Conservation (phyloP, 768 basidiomycete species). For the Pleurotus citrinopileatus region DNA sequence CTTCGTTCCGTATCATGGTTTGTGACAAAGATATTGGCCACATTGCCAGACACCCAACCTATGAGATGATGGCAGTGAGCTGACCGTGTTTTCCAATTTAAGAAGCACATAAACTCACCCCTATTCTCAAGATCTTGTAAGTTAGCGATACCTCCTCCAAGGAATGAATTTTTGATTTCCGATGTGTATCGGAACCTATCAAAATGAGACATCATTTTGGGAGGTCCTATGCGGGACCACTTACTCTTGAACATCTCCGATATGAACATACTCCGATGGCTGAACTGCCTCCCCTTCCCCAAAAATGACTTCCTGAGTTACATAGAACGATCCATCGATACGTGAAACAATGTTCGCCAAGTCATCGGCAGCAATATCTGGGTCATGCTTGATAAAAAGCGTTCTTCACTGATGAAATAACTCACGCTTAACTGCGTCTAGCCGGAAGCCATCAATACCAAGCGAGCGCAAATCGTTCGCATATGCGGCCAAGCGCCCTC, state of each 20-base stretch:
- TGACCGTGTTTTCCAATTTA: not conserved
- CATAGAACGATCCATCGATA: conserved; percentile 42
- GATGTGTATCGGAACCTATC: conserved; percentile 58
- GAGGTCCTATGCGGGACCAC: conserved; percentile 8
- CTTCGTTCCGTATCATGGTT: conserved; percentile 75
- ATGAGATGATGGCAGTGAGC: not conserved
- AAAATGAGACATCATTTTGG: not conserved
- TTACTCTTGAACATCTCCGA: conserved; percentile 66
- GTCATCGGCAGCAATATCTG: conserved; percentile 54
- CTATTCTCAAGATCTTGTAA: conserved; percentile 49
- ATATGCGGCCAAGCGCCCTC: conserved; percentile 50
- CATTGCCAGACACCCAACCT: conserved; percentile 57
- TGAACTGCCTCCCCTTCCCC: conserved; percentile 49
- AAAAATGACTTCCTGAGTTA: conserved; percentile 64
- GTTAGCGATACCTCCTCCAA: conserved; percentile 44
- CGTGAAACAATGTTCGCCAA: conserved; percentile 50
- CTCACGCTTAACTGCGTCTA: conserved; percentile 67
- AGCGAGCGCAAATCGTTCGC: conserved; percentile 59
- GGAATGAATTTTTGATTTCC: conserved; percentile 50
- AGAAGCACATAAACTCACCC: conserved; percentile 28
- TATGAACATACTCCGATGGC: conserved; percentile 54
- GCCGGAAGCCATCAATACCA: conserved; percentile 58
- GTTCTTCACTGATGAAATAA: not conserved
- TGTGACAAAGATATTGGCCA: conserved; percentile 63
- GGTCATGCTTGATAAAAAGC: not conserved